Evolutionary conservation across 805 yeast genomes (phyloP), one percentile per base, ranked within the genome.

Genomic region (Saccharomyces cerevisiae): DNA sequence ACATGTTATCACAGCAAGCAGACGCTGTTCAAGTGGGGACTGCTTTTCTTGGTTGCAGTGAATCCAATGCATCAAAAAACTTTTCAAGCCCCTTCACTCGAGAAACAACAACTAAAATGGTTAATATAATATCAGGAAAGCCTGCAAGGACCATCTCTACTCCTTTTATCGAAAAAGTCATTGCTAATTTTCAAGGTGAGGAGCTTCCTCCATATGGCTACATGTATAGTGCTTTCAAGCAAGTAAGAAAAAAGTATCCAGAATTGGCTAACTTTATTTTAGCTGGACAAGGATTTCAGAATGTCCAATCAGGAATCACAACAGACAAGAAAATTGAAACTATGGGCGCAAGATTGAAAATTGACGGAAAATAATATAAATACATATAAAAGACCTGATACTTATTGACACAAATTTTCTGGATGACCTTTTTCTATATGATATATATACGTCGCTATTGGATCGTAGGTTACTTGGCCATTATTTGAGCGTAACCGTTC

Each of bases 1-100:
- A 58, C 1, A 72, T 70, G 30, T 57, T 79, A 9, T 52, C 62
- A 0, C 54, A 58, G 4, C 84, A 84, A 0, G 81, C 82, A 1
- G 69, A 77, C 2, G 82, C 76, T 0, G 83, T 77, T 9, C 84
- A 79, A 53, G n/a, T 81, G 41, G 87, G 87, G 0, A 78, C 85
- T 0, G 72, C 73, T 0, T 79, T 80, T 60, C 65, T 81, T 14
- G 65, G 69, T 0, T 59, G 73, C n/a, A 56, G 60, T 4, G 80
- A 76, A 52, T 59, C 64, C 10, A 53, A 48, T 29, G 55, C 49
- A 6, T 24, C 51, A 24, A 28, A 14, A 27, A 28, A 43, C 21
- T 47, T 55, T 28, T 17, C 22, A 36, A 47, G 30, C 4, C 17
- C 50, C 30, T 10, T 50, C 10, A 5, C 54, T 21, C 57, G 69